phyloP scores from a whole-genome alignment of 768 basidiomycete species.

The Mycena maculata region DNA sequence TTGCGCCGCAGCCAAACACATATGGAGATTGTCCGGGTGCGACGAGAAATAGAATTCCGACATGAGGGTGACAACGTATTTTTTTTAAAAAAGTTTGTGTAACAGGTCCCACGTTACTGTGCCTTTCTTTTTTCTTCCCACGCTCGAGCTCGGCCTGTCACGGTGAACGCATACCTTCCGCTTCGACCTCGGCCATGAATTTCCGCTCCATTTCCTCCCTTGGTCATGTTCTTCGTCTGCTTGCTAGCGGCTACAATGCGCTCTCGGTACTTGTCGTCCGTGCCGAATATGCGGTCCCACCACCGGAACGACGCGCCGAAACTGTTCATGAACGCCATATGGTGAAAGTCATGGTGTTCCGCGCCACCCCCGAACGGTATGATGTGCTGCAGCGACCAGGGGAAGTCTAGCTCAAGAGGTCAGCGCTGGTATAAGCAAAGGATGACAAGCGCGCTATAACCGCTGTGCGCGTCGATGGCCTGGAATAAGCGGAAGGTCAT shows the following conservation, averaged over 20 bases:
- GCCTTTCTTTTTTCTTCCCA: slow-evolving; percentile 50
- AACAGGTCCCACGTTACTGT: slow-evolving; percentile 38
- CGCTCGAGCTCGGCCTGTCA: slow-evolving; percentile 66
- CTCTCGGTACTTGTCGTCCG: slow-evolving; percentile 87
- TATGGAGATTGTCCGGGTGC: too few species aligned
- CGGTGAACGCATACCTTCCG: slow-evolving; percentile 77
- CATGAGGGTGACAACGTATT: too few species aligned
- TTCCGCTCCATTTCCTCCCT: slow-evolving; percentile 68
- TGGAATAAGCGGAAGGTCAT: slow-evolving; percentile 95
- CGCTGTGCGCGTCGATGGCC: slow-evolving; percentile 96
- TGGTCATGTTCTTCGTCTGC: slow-evolving; percentile 62
- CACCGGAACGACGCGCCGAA: slow-evolving; percentile 94
- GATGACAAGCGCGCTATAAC: slow-evolving; percentile 79
- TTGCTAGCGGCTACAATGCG: slow-evolving; percentile 73
- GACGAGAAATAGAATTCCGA: too few species aligned
- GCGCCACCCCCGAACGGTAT: slow-evolving; percentile 97
- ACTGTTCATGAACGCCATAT: slow-evolving; percentile 96
- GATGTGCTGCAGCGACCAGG: slow-evolving; percentile 94
- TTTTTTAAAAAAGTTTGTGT: too few species aligned
- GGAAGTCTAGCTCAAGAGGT: slow-evolving; percentile 78
- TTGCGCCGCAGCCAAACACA: too few species aligned
- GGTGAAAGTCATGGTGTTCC: slow-evolving; percentile 98
- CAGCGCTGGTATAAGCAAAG: neutral
- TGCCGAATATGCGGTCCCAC: slow-evolving; percentile 91
- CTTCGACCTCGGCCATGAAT: slow-evolving; percentile 76